phyloP scores from a whole-genome alignment of 2,329 filamentous ascomycete species.

The Paraphaeosphaeria sporulosa region DNA sequence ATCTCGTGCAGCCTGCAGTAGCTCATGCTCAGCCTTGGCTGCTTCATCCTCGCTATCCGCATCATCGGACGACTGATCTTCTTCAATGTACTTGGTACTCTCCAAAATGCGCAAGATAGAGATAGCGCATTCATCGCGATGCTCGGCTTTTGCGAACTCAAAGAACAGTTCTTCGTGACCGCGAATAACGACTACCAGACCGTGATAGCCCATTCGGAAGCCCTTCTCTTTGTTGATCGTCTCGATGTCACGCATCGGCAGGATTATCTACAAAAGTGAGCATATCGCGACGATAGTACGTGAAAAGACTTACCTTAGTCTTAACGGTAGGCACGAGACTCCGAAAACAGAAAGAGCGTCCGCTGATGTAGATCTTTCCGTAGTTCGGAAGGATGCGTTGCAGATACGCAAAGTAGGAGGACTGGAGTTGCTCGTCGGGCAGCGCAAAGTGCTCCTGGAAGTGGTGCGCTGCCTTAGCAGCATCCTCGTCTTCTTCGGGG shows the following conservation, averaged over 20 bases:
- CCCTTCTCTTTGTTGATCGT: constrained; percentile 95
- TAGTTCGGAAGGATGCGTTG: constrained; percentile 89
- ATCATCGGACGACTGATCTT: constrained; percentile 72
- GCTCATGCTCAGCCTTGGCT: constrained; percentile 81
- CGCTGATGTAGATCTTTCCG: constrained; percentile 94
- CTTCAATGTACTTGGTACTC: constrained; percentile 72
- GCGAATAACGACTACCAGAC: constrained; percentile 88
- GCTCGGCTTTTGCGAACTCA: constrained; percentile 80
- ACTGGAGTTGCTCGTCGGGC: constrained; percentile 83
- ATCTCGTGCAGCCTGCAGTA: constrained; percentile 76
- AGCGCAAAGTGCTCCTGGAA: constrained; percentile 92
- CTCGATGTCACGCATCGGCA: constrained; percentile 89
- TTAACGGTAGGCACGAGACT: constrained; percentile 87
- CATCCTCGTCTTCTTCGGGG: constrained; percentile 63
- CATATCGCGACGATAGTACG: constrained; percentile 14
- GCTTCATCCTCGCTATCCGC: constrained; percentile 75
- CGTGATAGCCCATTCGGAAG: constrained; percentile 89
- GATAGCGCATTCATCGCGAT: constrained; percentile 87
- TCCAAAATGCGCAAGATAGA: constrained; percentile 81
- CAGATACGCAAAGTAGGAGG: constrained; percentile 92
- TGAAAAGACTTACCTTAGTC: constrained; percentile 67
- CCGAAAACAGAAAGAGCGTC: constrained; percentile 88
- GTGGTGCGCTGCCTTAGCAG: constrained; percentile 65
- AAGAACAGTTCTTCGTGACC: constrained; percentile 97
- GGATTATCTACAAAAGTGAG: constrained; percentile 64